Evolutionary conservation across 345 rosid species (phyloP).

Genomic region (Aethionema arabicum): DNA sequence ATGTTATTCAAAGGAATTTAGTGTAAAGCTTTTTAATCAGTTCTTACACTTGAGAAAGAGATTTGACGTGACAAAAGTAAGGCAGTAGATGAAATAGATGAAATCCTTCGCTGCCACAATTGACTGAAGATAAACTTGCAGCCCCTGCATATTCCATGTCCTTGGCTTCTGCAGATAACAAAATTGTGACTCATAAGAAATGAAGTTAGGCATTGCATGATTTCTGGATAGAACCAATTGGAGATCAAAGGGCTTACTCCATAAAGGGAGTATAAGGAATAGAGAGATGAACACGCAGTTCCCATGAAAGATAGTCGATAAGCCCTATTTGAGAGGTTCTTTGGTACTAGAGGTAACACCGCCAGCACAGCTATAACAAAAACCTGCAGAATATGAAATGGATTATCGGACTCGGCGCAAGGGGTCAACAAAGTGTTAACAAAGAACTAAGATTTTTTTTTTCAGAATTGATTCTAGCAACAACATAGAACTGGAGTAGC

Average conservation of each 20-base stretch:
- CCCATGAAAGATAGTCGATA: constrained; percentile 92
- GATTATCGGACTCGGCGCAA: not conserved
- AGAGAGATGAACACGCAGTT: constrained; percentile 79
- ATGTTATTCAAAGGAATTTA: constrained; percentile 10
- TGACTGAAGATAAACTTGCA: constrained; percentile 84
- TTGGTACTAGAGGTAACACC: constrained; percentile 73
- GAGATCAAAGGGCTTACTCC: constrained; percentile 57
- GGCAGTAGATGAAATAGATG: constrained; percentile 86
- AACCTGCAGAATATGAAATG: constrained; percentile 53
- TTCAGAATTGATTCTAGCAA: not conserved
- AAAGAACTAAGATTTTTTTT: not conserved
- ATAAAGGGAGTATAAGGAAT: constrained; percentile 79
- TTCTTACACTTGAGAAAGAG: constrained; percentile 87
- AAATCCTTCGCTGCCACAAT: constrained; percentile 86
- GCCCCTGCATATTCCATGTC: constrained; percentile 84
- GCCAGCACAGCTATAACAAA: constrained; percentile 88
- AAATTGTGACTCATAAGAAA: constrained; percentile 21
- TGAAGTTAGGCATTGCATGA: constrained; percentile 10
- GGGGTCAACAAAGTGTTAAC: not conserved
- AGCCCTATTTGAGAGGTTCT: constrained; percentile 73
- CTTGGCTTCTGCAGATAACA: constrained; percentile 67
- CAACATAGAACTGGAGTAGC: not conserved
- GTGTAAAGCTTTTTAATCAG: constrained; percentile 7
- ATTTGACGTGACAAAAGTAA: constrained; percentile 81
- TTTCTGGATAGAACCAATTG: constrained; percentile 17